Evolutionary conservation across 2,329 filamentous ascomycete genomes (phyloP).

Genomic region (Pyrenochaeta sp.): DNA sequence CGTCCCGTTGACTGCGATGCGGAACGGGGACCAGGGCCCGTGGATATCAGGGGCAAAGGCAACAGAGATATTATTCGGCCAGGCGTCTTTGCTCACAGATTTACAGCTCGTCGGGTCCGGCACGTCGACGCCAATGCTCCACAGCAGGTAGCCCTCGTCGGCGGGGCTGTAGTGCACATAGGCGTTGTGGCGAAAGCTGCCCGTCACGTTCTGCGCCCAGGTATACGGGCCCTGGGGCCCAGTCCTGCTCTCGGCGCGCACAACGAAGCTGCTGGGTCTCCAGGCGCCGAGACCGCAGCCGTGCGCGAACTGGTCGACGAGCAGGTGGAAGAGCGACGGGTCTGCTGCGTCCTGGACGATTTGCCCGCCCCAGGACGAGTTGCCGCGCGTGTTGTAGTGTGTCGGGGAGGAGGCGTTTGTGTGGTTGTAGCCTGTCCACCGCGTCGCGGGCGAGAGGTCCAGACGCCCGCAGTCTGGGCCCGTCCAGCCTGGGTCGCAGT

Average conservation of each 20-base stretch:
- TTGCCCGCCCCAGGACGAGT: constrained; percentile 59
- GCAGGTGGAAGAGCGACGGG: constrained; percentile 52
- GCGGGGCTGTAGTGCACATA: constrained; percentile 55
- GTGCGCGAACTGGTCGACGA: constrained; percentile 55
- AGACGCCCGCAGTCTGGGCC: constrained; percentile 55
- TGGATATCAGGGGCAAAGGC: constrained; percentile 16
- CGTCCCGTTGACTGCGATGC: constrained; percentile 40
- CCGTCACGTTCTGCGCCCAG: constrained; percentile 51
- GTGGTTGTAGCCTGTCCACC: constrained; percentile 56
- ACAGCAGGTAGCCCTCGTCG: constrained; percentile 55
- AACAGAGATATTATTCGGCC: constrained; percentile 30
- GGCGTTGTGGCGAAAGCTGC: constrained; percentile 58
- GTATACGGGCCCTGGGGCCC: constrained; percentile 56
- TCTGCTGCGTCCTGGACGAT: constrained; percentile 55
- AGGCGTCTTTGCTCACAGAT: constrained; percentile 7
- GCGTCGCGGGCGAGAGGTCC: constrained; percentile 53
- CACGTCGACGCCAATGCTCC: constrained; percentile 53
- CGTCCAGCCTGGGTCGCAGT: constrained; percentile 55
- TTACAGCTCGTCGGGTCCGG: constrained; percentile 26
- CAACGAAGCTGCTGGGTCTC: constrained; percentile 56
- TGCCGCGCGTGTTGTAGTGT: constrained; percentile 34
- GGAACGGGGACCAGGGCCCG: constrained; percentile 21
- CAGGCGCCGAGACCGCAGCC: constrained; percentile 59
- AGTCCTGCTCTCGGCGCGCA: constrained; percentile 54
- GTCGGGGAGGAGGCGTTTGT: constrained; percentile 35